Conservation (phyloP, 352 stramenopile species). For the Pythium dissotocum region DNA sequence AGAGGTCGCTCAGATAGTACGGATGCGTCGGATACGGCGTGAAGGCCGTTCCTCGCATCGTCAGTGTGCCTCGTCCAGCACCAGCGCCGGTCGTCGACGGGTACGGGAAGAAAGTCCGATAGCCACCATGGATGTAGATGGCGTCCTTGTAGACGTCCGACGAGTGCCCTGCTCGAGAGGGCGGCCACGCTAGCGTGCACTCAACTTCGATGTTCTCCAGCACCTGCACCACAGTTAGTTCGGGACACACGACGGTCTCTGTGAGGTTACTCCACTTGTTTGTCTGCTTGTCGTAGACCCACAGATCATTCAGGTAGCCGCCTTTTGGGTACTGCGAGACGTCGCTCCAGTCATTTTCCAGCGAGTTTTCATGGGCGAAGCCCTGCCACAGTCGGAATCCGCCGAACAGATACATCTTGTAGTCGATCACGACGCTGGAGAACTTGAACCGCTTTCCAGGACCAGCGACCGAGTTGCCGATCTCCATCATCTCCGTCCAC, state of each 20-base stretch:
- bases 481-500: constrained; percentile 88
- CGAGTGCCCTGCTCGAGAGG: constrained; percentile 84
- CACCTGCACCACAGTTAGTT: constrained; percentile 53
- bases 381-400: constrained; percentile 96
- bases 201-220: constrained; percentile 65
- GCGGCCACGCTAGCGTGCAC: constrained; percentile 89
- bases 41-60: constrained; percentile 52
- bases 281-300: constrained; percentile 70
- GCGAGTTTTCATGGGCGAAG: constrained; percentile 90
- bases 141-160: constrained; percentile 70
- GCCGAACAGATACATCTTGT: constrained; percentile 87
- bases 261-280: constrained; percentile 77
- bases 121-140: constrained; percentile 92
- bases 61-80: constrained; percentile 62
- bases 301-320: constrained; percentile 96
- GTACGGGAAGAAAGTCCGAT: constrained; percentile 95
- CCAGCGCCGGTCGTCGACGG: constrained; percentile 86
- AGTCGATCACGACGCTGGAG: constrained; percentile 66
- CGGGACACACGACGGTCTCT: constrained; percentile 62
- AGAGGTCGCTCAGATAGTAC: constrained; percentile 95
- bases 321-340: constrained; percentile 78
- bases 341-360: constrained; percentile 85
- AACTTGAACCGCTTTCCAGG: constrained; percentile 94
- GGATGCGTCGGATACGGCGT: constrained; percentile 90
- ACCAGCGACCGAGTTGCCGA: constrained; percentile 51